Percentiles rank a stretch among this genome's conserved stretches.
Evolutionary conservation across 495 filamentous ascomycete genomes (phyloP).

Genomic region (Penicillium bovifimosum): DNA sequence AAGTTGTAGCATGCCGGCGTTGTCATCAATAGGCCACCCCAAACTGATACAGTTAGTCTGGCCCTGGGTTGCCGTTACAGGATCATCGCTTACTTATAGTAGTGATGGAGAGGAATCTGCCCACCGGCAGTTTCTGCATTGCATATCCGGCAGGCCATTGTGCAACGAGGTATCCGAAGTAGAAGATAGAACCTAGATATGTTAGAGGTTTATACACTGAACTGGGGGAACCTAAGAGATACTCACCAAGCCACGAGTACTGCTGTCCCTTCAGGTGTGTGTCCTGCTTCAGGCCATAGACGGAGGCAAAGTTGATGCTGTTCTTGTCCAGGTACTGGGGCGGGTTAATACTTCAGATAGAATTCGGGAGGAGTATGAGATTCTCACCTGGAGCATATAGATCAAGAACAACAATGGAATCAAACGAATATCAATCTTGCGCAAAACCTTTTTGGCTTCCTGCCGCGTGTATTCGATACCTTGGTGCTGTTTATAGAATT

Average conservation of each 20-base stretch:
- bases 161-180: constrained; percentile 49
- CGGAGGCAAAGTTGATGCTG: constrained; percentile 55
- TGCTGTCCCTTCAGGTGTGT: constrained; percentile 49
- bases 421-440: constrained; percentile 51
- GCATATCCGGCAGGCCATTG: constrained; percentile 49
- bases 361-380: not conserved
- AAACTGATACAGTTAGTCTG: constrained; percentile 19
- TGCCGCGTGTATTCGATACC: constrained; percentile 35
- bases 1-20: constrained; percentile 39
- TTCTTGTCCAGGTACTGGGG: constrained; percentile 57
- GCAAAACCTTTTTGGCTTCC: constrained; percentile 46
- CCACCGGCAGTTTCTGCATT: constrained; percentile 49
- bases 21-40: constrained; percentile 39
- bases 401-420: constrained; percentile 53
- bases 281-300: constrained; percentile 50
- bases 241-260: constrained; percentile 50
- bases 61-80: not conserved
- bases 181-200: constrained; percentile 44
- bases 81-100: constrained; percentile 21
- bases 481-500: constrained; percentile 17
- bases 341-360: not conserved
- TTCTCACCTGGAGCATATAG: constrained; percentile 39
- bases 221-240: not conserved
- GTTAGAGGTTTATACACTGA: not conserved
- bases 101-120: constrained; percentile 44